Evolutionary conservation across 495 filamentous ascomycete genomes (phyloP), one percentile per base, ranked within the genome.

Genomic region (Tuber microsphaerosporum): DNA sequence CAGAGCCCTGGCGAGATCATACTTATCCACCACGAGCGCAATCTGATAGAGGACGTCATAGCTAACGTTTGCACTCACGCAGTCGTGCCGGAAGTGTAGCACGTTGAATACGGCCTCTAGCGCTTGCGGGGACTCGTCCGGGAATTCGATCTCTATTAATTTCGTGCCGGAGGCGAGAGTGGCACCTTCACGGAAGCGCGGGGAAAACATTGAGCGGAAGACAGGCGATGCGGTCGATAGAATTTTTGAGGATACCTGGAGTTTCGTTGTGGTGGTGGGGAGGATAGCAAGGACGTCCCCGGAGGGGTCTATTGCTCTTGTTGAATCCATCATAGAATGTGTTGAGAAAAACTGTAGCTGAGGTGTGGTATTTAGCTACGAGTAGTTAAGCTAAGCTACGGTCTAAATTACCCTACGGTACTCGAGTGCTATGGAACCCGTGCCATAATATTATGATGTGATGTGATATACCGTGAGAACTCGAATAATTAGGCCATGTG

Each of bases 161-260:
- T 0, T 1, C 1, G 51, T 70, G 46, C 61, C 51, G 31, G 31
- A n/a, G 7, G 56, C 34, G 17, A 76, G 73, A 19, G 81, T 61
- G 7, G 42, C 31, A 14, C 81, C 81, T 76, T 83, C 81, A 14
- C 65, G 74, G 74, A 77, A 83, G 56, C 70, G 72, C 7, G 76
- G 76, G n/a, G 78, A 78, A 74, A 83, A 71, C 74, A 82, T 81
- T 26, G 75, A 76, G 20, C 74, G 74, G 42, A 83, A 82, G 34
- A 81, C 79, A 1, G 76, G 73, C 4, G 81, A 83, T 37, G 79
- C 81, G 20, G 75, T 42, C 1, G 73, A 78, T 2, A 83, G 70
- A 1, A 76, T 70, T 61, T 79, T 81, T 1, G 81, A 83, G 41
- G 79, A 83, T 19, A 79, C 75, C 44, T 68, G 78, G 45, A 82